phyloP scores from a whole-genome alignment of 441 rosid genomes.

The Mallotus repandus region DNA sequence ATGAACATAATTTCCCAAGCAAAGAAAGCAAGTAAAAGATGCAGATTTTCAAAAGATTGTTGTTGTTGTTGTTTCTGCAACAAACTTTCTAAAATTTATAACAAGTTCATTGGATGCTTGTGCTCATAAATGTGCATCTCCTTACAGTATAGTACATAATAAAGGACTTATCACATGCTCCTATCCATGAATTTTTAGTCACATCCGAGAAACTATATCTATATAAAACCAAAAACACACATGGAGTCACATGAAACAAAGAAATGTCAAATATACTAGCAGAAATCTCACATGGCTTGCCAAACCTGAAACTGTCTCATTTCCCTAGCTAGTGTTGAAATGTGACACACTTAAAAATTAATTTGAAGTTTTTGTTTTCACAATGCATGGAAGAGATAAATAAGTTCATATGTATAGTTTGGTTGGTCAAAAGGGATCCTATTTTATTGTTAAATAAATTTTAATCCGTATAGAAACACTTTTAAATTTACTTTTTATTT shows the following conservation, averaged over 20 bases:
- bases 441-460: too few species aligned
- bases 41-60: not conserved
- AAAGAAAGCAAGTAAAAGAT: too few species aligned
- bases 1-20: not conserved
- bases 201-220: not conserved
- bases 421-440: too few species aligned
- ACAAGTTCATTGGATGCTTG: not conserved
- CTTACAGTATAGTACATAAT: not conserved
- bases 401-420: too few species aligned
- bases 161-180: not conserved
- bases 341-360: not conserved
- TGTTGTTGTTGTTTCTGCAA: not conserved
- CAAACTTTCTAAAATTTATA: not conserved
- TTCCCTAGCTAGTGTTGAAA: not conserved
- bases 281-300: not conserved
- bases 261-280: not conserved
- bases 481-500: too few species aligned
- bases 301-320: not conserved
- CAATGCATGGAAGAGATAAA: too few species aligned
- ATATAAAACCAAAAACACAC: not conserved
- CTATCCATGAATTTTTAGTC: not conserved
- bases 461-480: too few species aligned
- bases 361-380: too few species aligned
- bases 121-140: not conserved
- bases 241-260: constrained; percentile 5